phyloP scores from a whole-genome alignment of 306 rosid species.

The Vigna reflexopilosa region DNA sequence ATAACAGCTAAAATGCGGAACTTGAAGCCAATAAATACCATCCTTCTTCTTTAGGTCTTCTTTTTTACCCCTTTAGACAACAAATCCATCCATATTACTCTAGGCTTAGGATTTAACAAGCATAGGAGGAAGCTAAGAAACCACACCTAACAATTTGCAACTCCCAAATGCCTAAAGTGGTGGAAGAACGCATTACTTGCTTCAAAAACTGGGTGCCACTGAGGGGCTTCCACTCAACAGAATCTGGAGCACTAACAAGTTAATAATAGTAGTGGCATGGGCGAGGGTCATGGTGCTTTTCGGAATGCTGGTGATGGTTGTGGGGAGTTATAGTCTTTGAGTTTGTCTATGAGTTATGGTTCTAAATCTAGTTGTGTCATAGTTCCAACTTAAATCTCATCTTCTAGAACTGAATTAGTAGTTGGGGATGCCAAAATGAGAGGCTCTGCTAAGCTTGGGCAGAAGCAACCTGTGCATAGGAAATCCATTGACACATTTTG shows the following conservation, averaged over 20 bases:
- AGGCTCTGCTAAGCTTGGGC: conserved; percentile 59
- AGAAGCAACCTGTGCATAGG: conserved; percentile 83
- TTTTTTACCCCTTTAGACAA: conserved; percentile 52
- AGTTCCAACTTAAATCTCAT: conserved; percentile 64
- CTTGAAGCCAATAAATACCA: conserved; percentile 47
- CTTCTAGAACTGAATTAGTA: conserved; percentile 46
- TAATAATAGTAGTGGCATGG: conserved; percentile 32
- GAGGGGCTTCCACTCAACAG: conserved; percentile 50
- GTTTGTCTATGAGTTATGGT: conserved; percentile 82
- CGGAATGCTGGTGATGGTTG: conserved; percentile 50
- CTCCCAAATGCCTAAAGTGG: conserved; percentile 49
- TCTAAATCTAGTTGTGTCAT: conserved; percentile 86
- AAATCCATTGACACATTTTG: conserved; percentile 86
- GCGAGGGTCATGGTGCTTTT: conserved; percentile 45
- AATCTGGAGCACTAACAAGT: conserved; percentile 60
- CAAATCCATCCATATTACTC: conserved; percentile 54
- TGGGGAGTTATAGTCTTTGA: conserved; percentile 70
- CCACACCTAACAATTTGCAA: conserved; percentile 45
- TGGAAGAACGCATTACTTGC: conserved; percentile 43
- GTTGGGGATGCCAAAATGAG: conserved; percentile 66
- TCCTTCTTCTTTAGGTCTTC: conserved; percentile 44
- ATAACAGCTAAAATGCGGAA: conserved; percentile 54
- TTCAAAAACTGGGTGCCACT: conserved; percentile 58
- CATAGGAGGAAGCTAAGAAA: conserved; percentile 54
- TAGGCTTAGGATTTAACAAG: conserved; percentile 55